Base-by-base conservation (phyloP, 345 rosid species). In the Crucihimalaya himalaica region DNA sequence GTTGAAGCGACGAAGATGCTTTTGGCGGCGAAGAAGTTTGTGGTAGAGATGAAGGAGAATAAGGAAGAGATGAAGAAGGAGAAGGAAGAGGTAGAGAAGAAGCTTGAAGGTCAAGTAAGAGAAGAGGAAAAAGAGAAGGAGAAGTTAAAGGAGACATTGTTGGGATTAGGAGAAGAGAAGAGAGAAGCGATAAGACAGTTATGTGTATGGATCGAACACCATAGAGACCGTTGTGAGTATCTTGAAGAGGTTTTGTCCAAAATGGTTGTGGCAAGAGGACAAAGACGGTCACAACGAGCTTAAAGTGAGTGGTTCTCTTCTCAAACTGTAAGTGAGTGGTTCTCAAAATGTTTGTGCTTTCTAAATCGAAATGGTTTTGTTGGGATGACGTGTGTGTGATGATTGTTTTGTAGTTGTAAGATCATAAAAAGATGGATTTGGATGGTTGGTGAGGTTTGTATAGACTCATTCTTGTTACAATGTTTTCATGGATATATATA, bases 141-240 rank as follows among this genome's bases (percentile, higher is more conserved):
- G 77, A 86, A 66, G 43, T 60, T 86, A 74, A 65, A 70, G 20
- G 80, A 73, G 57, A 56, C 86, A 80, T 59, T 86, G 42, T 18
- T 59, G 66, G 84, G 76, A 8, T 71, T 91, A 1, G 94, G 88
- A 19, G 97, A 89, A 69, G 88, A 83, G 86, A 89, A 92, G 83
- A 86, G 85, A 76, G 97, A 92, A 71, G 93, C 89, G 7, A 92
- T 92, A 55, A 81, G 96, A 77, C 97, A 92, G 79, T 87, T 89
- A 21, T 95, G 99, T 70, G 2, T 92, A 63, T 84, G 87, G 90
- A 88, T 79, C 15, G 99, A 95, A 28, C 90, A 87, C 72, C 97
- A 95, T 66, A 87, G 88, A 8, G 56, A 78, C 18, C 83, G 91
- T 31, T 84, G 81, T 14, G 82, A 87, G 48, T 52, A 83, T 75